Evolutionary conservation across 1,284 basidiomycete genomes (phyloP).

Genomic region (Dichomitus squalens): DNA sequence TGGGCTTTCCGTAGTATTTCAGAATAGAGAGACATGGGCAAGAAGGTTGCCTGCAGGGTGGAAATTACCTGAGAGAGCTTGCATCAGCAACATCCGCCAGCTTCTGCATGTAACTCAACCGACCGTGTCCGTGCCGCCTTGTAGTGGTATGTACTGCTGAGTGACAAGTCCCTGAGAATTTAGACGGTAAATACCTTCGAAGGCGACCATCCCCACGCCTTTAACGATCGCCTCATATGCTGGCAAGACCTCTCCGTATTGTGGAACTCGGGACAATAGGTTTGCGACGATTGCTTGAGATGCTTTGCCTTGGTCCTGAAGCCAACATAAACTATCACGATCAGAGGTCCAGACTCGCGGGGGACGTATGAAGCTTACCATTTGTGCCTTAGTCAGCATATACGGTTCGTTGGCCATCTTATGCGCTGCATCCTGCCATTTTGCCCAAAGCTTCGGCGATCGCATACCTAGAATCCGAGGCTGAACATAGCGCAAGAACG

Average conservation of each 20-base stretch:
- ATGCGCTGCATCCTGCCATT: neutral
- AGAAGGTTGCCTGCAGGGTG: constrained; percentile 31
- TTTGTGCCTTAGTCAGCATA: neutral
- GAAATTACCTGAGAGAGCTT: constrained; percentile 16
- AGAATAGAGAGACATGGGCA: constrained; percentile 38
- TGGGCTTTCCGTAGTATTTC: constrained; percentile 34
- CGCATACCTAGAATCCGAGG: constrained; percentile 9
- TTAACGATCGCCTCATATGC: neutral
- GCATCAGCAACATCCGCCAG: neutral
- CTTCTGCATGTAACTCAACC: too few species aligned
- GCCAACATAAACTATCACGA: too few species aligned
- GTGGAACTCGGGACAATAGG: too few species aligned
- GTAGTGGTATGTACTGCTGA: too few species aligned
- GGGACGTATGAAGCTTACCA: too few species aligned
- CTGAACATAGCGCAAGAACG: constrained; percentile 4
- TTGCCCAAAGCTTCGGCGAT: neutral
- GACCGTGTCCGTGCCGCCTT: neutral
- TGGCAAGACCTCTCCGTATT: too few species aligned
- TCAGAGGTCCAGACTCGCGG: too few species aligned
- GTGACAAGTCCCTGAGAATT: constrained; percentile 17
- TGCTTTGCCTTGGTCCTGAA: neutral
- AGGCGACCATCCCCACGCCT: neutral
- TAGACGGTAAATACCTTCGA: constrained; percentile 5
- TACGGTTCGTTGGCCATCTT: neutral
- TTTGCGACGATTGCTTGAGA: too few species aligned